These are phyloP conservation scores for Zygosaccharomyces bailii DNA, from an alignment of 805 yeast genomes.

Conservation along the genomic window DNA sequence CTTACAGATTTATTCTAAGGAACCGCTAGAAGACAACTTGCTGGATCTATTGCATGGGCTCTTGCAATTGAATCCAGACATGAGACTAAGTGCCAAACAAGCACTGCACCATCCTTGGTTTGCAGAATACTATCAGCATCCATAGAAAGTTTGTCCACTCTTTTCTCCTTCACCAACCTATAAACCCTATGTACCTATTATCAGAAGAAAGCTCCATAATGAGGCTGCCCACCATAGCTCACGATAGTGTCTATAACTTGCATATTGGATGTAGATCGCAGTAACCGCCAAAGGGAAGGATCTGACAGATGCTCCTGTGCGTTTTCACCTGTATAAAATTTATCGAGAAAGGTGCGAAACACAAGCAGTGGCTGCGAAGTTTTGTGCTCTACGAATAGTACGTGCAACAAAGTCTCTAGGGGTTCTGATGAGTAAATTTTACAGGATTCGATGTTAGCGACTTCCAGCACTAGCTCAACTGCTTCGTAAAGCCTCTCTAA, in stretches of 20 bases:
- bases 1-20: slow-evolving; percentile 31
- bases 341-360: slow-evolving; percentile 6
- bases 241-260: slow-evolving; percentile 21
- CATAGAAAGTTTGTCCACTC: slow-evolving; percentile 1
- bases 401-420: slow-evolving; percentile 7
- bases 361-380: not conserved
- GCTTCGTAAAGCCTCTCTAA: slow-evolving; percentile 13
- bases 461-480: slow-evolving; percentile 12
- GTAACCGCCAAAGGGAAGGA: slow-evolving; percentile 22
- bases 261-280: slow-evolving; percentile 20
- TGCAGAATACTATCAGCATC: slow-evolving; percentile 34
- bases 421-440: slow-evolving; percentile 12
- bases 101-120: slow-evolving; percentile 47
- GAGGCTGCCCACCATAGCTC: slow-evolving; percentile 28
- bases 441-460: slow-evolving; percentile 2
- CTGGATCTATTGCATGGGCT: slow-evolving; percentile 37
- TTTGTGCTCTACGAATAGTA: slow-evolving; percentile 5
- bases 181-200: not conserved
- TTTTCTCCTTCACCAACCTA: not conserved
- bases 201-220: slow-evolving; percentile 19
- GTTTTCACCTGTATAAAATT: slow-evolving; percentile 15
- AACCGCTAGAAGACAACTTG: slow-evolving; percentile 28
- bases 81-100: slow-evolving; percentile 49
- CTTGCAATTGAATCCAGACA: slow-evolving; percentile 52
- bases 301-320: slow-evolving; percentile 19